These are phyloP conservation scores for Cercospora citrullina DNA, from an alignment of 2,329 filamentous ascomycete genomes.

Conservation along the genomic window DNA sequence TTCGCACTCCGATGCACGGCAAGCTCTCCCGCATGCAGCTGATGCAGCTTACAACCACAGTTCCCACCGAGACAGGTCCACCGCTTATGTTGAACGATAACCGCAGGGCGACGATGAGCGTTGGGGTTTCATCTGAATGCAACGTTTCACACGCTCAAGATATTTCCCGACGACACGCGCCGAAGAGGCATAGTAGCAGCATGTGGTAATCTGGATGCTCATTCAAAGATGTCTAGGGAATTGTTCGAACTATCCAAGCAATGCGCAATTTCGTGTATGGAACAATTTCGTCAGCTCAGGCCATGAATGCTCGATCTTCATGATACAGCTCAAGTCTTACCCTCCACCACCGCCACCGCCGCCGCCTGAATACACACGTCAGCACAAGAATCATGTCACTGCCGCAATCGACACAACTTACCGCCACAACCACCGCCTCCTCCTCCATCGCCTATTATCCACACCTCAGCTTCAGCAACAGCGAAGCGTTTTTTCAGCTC, in stretches of 20 bases:
- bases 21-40: constrained; percentile 1
- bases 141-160: not conserved
- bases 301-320: not conserved
- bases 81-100: not conserved
- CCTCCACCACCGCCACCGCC: not conserved
- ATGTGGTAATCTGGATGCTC: not conserved
- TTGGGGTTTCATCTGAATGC: not conserved
- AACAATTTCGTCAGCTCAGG: not conserved
- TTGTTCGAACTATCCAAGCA: not conserved
- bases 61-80: not conserved
- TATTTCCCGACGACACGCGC: not conserved
- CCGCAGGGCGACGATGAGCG: not conserved
- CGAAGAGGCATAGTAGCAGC: not conserved
- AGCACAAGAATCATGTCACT: not conserved
- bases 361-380: not conserved
- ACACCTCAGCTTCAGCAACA: not conserved
- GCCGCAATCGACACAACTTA: not conserved
- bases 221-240: not conserved
- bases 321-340: not conserved
- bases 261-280: not conserved
- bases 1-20: not conserved
- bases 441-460: not conserved
- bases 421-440: not conserved
- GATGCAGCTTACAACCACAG: not conserved
- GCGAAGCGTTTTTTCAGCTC: not conserved